Conservation (phyloP, 2,329 filamentous ascomycete genomes). For the Sporothrix brasiliensis region DNA sequence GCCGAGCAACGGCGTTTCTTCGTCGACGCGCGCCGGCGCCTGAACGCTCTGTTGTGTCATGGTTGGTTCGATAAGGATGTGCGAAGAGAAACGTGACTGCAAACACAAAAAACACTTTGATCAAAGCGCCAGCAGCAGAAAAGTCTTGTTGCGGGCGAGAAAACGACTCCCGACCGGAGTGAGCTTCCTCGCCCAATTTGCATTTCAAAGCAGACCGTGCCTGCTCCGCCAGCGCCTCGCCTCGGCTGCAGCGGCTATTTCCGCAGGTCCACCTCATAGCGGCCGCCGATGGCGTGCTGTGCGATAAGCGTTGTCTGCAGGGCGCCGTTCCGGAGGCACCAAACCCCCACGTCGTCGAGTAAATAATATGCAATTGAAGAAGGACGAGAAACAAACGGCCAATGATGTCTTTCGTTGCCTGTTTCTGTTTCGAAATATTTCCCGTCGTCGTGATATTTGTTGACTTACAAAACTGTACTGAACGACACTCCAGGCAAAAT, state of each 20-base stretch:
- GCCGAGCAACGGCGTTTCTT: constrained; percentile 33
- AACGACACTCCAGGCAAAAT: neutral
- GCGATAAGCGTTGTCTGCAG: neutral
- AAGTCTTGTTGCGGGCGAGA: too few relatives aligned
- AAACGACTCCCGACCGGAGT: neutral
- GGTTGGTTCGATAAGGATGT: neutral
- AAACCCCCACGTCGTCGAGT: neutral
- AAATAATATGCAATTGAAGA: neutral
- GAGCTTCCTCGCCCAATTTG: neutral
- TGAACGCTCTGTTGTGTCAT: constrained; percentile 26
- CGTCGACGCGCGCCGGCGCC: constrained; percentile 21
- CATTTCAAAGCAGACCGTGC: constrained; percentile 28
- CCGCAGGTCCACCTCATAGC: constrained; percentile 24
- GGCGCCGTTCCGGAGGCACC: neutral
- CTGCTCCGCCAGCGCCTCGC: neutral
- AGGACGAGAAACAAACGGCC: neutral
- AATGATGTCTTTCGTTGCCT: too few relatives aligned
- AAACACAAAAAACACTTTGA: too few relatives aligned
- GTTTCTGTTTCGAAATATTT: too few relatives aligned
- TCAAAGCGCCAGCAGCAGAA: too few relatives aligned
- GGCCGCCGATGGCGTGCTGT: constrained; percentile 30
- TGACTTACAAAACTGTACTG: too few relatives aligned
- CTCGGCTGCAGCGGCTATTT: constrained; percentile 16
- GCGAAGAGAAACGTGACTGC: neutral
- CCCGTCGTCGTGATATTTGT: too few relatives aligned